Percentiles rank a stretch among this genome's conserved stretches.
Evolutionary conservation across 2,329 filamentous ascomycete genomes (phyloP).

Genomic region (Orbilia blumenaviensis): DNA sequence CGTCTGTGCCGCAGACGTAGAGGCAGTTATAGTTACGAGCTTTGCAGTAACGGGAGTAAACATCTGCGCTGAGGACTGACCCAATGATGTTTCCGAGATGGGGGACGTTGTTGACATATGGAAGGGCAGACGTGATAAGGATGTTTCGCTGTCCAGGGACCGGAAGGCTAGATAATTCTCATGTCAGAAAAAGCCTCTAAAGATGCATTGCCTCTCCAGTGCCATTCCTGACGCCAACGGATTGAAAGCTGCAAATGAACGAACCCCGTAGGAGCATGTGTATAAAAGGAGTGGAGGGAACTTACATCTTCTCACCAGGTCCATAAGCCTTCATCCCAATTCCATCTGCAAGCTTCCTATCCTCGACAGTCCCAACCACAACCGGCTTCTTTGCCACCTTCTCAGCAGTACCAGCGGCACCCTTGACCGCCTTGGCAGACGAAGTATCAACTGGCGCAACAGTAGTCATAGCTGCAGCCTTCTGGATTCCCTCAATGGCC

Average conservation of each 20-base stretch:
- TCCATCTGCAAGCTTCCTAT: conserved; percentile 54
- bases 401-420: conserved; percentile 38
- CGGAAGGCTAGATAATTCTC: conserved; percentile 61
- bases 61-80: conserved; percentile 86
- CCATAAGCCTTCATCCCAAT: conserved; percentile 55
- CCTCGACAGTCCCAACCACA: conserved; percentile 43
- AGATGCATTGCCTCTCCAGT: too few species aligned
- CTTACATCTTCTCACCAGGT: conserved; percentile 57
- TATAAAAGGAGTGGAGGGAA: conserved; percentile 1
- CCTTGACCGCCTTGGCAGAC: conserved; percentile 45
- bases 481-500: conserved; percentile 57
- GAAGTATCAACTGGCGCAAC: conserved; percentile 34
- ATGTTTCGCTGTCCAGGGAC: conserved; percentile 82
- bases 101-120: conserved; percentile 81
- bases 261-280: too few species aligned
- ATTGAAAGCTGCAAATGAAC: too few species aligned
- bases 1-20: conserved; percentile 87
- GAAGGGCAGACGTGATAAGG: conserved; percentile 88
- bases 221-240: too few species aligned
- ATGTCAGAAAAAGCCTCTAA: conserved; percentile 12
- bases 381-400: conserved; percentile 53
- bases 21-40: conserved; percentile 80
- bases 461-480: conserved; percentile 55
- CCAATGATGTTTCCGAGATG: conserved; percentile 91
- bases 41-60: conserved; percentile 80